Evolutionary conservation across 192 early-diverging fungal genomes (phyloP).

Genomic region (Lobosporangium transversale): DNA sequence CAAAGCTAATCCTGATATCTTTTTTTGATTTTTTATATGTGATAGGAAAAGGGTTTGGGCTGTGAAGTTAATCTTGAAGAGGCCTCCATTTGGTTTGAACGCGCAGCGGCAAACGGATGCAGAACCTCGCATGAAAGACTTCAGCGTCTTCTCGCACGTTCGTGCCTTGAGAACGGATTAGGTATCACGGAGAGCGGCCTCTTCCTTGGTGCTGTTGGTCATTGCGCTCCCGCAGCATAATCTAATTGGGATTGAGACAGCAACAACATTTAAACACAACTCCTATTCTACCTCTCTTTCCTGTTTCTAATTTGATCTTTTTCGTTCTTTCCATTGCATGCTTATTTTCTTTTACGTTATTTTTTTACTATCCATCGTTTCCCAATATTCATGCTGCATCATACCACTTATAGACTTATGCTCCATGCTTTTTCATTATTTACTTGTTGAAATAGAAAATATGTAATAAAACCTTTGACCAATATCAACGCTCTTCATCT

Average conservation of each 20-base stretch:
- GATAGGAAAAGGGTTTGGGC: slow-evolving; percentile 53
- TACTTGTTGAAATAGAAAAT: too few species aligned
- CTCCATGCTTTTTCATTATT: neutral
- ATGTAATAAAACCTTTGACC: too few species aligned
- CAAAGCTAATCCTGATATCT: neutral
- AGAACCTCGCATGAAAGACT: slow-evolving; percentile 60
- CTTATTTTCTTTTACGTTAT: neutral
- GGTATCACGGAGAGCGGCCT: slow-evolving; percentile 38
- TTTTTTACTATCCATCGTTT: neutral
- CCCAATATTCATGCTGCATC: neutral
- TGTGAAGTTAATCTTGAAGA: slow-evolving; percentile 53
- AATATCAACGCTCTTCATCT: too few species aligned
- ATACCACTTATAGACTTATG: neutral
- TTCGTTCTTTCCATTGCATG: neutral
- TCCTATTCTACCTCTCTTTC: neutral
- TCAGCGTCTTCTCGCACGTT: slow-evolving; percentile 58
- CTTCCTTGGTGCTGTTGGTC: slow-evolving; percentile 46
- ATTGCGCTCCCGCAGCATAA: slow-evolving; percentile 64
- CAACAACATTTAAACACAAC: neutral
- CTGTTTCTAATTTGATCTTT: neutral
- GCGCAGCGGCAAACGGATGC: slow-evolving; percentile 58
- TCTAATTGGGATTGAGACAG: neutral
- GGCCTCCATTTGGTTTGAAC: slow-evolving; percentile 56
- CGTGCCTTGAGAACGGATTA: slow-evolving; percentile 58
- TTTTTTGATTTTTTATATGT: neutral